A percentile compares a stretch with the other conserved stretches of the same genome.
Evolutionary conservation across 441 rosid genomes (phyloP).

Genomic region (Pelargonium cotyledonis): DNA sequence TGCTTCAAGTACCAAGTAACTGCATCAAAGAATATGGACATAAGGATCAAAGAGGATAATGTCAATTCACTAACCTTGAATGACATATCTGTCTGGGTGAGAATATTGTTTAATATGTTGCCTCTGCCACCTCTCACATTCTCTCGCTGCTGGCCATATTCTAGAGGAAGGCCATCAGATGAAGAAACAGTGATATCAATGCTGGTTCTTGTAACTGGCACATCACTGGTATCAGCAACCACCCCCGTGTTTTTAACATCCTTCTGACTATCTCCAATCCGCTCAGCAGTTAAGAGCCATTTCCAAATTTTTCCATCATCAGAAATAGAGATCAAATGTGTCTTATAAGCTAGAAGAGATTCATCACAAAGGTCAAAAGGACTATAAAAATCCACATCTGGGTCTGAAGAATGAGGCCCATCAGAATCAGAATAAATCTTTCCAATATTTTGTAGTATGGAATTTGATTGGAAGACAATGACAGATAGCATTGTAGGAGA

Average conservation of each 20-base stretch:
- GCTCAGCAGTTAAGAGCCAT: conserved; percentile 89
- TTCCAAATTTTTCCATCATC: conserved; percentile 95
- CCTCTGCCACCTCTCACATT: conserved; percentile 34
- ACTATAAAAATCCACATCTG: conserved; percentile 56
- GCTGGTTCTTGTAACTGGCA: conserved; percentile 23
- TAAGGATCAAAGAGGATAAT: conserved; percentile 11
- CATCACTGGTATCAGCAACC: conserved; percentile 29
- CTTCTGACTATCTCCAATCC: conserved; percentile 43
- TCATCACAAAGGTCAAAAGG: conserved; percentile 84
- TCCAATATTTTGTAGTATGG: conserved; percentile 68
- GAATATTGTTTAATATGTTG: conserved; percentile 28
- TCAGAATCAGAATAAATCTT: conserved; percentile 45
- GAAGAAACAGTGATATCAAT: conserved; percentile 22
- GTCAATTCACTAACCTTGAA: conserved; percentile 55
- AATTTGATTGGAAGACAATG: conserved; percentile 62
- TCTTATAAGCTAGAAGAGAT: conserved; percentile 57
- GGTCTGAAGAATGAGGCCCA: conserved; percentile 33
- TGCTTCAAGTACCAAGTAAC: conserved; percentile 4
- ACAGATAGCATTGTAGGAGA: conserved; percentile 67
- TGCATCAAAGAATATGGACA: neutral
- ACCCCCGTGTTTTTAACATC: conserved; percentile 27
- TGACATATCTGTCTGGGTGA: conserved; percentile 37
- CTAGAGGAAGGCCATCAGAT: conserved; percentile 30
- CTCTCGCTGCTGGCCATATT: conserved; percentile 30
- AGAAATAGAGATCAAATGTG: conserved; percentile 70